Conservation (phyloP, 805 yeast species). For the Candida cerambycidarum region DNA sequence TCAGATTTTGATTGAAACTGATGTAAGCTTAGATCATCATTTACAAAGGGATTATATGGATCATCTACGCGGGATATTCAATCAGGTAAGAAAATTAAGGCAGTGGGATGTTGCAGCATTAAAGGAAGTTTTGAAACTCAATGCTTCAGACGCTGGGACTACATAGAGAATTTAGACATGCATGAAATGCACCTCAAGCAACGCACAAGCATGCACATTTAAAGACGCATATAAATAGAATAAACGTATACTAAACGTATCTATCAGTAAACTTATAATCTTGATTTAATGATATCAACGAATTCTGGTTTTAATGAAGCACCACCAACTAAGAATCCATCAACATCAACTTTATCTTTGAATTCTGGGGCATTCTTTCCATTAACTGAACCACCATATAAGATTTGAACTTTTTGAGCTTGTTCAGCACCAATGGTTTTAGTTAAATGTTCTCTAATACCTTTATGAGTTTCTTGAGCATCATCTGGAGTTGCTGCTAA, state of each 20-base stretch:
- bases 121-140: conserved; percentile 7
- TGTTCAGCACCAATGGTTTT: conserved; percentile 73
- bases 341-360: conserved; percentile 91
- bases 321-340: conserved; percentile 99
- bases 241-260: too few relatives aligned
- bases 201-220: too few relatives aligned
- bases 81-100: conserved; percentile 15
- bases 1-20: conserved; percentile 38
- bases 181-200: too few relatives aligned
- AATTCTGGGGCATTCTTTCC: conserved; percentile 89
- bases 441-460: conserved; percentile 80
- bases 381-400: conserved; percentile 98
- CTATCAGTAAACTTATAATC: conserved; percentile 68
- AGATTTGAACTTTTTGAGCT: conserved; percentile 81
- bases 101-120: conserved; percentile 13
- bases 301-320: conserved; percentile 98
- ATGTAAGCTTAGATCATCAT: conserved; percentile 30
- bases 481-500: conserved; percentile 98
- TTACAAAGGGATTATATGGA: conserved; percentile 20
- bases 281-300: conserved; percentile 89
- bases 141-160: too few relatives aligned
- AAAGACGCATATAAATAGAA: not conserved
- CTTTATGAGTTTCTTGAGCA: conserved; percentile 92
- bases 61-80: conserved; percentile 23
- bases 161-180: too few relatives aligned